Conservation (phyloP, 2,329 filamentous ascomycete genomes). For the Leptodontidium sp. region DNA sequence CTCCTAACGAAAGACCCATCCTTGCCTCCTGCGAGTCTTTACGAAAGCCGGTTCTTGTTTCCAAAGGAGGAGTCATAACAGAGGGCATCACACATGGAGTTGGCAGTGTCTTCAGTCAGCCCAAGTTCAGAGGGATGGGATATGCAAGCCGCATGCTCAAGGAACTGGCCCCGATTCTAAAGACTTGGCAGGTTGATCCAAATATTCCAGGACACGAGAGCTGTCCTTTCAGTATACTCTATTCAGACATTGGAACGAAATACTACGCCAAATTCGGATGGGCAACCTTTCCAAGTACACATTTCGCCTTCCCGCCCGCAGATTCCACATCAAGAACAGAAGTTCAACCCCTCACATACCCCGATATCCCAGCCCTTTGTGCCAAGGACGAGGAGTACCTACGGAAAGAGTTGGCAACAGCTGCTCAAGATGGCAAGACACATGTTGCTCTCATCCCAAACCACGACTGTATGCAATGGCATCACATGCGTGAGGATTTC, state of each 20-base stretch:
- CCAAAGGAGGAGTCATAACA: constrained; percentile 50
- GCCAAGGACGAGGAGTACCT: constrained; percentile 70
- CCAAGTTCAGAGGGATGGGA: constrained; percentile 71
- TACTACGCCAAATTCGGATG: constrained; percentile 85
- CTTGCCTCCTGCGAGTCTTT: constrained; percentile 71
- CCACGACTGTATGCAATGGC: constrained; percentile 74
- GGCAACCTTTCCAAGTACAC: constrained; percentile 75
- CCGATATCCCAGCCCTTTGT: constrained; percentile 69
- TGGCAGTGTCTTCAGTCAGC: constrained; percentile 80
- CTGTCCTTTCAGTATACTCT: constrained; percentile 77
- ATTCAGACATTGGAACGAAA: constrained; percentile 83
- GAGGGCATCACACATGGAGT: constrained; percentile 76
- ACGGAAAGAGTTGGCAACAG: constrained; percentile 56
- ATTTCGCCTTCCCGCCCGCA: constrained; percentile 66
- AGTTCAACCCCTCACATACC: constrained; percentile 57
- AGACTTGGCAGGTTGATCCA: constrained; percentile 59
- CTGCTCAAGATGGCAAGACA: constrained; percentile 52
- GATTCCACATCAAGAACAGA: constrained; percentile 39
- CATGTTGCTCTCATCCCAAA: constrained; percentile 75
- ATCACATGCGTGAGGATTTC: constrained; percentile 83
- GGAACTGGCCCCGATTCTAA: constrained; percentile 65
- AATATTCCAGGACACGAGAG: constrained; percentile 48
- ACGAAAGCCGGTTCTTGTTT: constrained; percentile 64
- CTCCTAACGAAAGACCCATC: constrained; percentile 57
- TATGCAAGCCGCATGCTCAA: constrained; percentile 81